Conservation (phyloP, 306 rosid genomes). For the Rubus parviflorus region DNA sequence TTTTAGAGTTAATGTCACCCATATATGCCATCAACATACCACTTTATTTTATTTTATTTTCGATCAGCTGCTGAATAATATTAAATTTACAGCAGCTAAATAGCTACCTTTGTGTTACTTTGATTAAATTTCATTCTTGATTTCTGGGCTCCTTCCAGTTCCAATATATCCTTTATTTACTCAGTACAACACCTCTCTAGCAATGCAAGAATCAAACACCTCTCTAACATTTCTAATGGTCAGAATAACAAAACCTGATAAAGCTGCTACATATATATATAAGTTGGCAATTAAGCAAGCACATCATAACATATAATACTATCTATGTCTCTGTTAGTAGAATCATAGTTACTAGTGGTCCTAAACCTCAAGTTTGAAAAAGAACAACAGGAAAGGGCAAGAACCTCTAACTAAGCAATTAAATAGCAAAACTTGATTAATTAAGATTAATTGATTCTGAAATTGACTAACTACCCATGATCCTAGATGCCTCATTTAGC, state of each 20-base stretch:
- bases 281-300: neutral
- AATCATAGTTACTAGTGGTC: constrained; percentile 13
- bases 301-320: constrained; percentile 1
- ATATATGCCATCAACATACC: constrained; percentile 14
- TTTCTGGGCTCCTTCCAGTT: neutral
- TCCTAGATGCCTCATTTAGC: constrained; percentile 19
- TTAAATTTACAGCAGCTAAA: neutral
- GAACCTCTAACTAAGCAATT: constrained; percentile 15
- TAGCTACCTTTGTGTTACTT: neutral
- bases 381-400: neutral
- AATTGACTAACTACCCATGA: constrained; percentile 5
- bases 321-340: neutral
- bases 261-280: neutral
- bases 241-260: neutral
- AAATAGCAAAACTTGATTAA: constrained; percentile 6
- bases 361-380: constrained; percentile 10
- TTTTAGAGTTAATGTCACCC: constrained; percentile 8
- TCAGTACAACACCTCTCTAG: neutral
- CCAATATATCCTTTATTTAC: neutral
- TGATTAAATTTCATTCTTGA: neutral
- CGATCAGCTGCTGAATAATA: neutral
- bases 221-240: neutral
- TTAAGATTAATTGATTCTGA: neutral
- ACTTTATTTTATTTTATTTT: neutral
- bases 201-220: neutral